A percentile compares a stretch with the other conserved stretches of the same genome.
Evolutionary conservation across 257 asterid species (phyloP).

Genomic region (Fraxinus anomala): DNA sequence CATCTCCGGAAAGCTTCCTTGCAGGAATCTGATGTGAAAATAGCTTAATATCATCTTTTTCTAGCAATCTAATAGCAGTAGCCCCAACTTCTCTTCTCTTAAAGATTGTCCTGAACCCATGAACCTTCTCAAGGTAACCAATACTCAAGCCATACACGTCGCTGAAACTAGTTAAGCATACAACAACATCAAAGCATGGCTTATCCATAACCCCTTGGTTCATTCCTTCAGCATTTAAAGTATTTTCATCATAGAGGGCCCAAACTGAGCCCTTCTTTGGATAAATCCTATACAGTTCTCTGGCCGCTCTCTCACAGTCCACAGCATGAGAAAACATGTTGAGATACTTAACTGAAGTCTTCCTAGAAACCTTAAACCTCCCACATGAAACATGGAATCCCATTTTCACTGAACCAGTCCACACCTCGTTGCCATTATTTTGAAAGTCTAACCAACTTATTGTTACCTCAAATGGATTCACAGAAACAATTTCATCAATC

Average conservation of each 20-base stretch:
- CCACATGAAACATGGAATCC: slow-evolving; percentile 69
- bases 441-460: slow-evolving; percentile 65
- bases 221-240: slow-evolving; percentile 31
- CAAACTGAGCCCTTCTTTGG: slow-evolving; percentile 89
- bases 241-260: slow-evolving; percentile 53
- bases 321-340: slow-evolving; percentile 73
- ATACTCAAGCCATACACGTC: slow-evolving; percentile 71
- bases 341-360: slow-evolving; percentile 46
- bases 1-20: slow-evolving; percentile 71
- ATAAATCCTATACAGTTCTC: slow-evolving; percentile 62
- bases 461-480: slow-evolving; percentile 68
- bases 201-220: slow-evolving; percentile 28
- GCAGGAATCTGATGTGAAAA: slow-evolving; percentile 88
- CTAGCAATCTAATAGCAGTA: slow-evolving; percentile 50
- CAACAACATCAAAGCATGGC: slow-evolving; percentile 49
- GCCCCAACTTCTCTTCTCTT: slow-evolving; percentile 72
- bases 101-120: slow-evolving; percentile 66
- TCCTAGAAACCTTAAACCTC: slow-evolving; percentile 59
- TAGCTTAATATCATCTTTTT: slow-evolving; percentile 45
- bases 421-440: slow-evolving; percentile 41
- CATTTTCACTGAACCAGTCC: slow-evolving; percentile 41
- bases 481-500: slow-evolving; percentile 58
- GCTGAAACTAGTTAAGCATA: slow-evolving; percentile 61
- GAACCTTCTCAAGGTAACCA: slow-evolving; percentile 70
- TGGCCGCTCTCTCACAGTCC: slow-evolving; percentile 70